Evolutionary conservation across 2,329 filamentous ascomycete species (phyloP).

Genomic region (Xylaria sp.): DNA sequence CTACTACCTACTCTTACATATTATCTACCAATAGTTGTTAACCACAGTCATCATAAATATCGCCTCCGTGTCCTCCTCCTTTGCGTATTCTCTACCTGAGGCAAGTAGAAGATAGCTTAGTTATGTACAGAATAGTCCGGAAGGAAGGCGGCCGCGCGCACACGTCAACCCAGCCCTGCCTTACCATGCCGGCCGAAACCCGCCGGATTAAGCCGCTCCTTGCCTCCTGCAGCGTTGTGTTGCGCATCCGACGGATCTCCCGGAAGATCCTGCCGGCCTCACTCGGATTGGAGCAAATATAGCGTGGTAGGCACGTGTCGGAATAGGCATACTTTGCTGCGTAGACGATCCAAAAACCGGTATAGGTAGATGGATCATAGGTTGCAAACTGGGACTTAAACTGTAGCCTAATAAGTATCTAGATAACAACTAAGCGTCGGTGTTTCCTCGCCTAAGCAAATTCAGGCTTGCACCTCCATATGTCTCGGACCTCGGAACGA

Average conservation of each 20-base stretch:
- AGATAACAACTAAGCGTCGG: not conserved
- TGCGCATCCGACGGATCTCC: constrained; percentile 22
- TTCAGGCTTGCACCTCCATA: constrained; percentile 14
- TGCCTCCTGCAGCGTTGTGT: constrained; percentile 16
- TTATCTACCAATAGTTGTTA: not conserved
- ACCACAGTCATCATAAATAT: no score
- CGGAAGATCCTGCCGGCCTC: constrained; percentile 27
- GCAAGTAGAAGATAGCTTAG: no score
- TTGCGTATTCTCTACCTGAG: no score
- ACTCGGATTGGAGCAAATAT: constrained; percentile 11
- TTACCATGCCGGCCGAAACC: constrained; percentile 9
- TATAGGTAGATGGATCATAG: not conserved
- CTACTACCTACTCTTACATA: not conserved
- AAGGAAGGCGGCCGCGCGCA: not conserved
- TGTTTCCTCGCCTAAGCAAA: not conserved
- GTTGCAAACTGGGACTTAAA: not conserved
- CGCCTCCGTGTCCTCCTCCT: no score
- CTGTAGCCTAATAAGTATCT: not conserved
- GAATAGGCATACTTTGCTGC: constrained; percentile 14
- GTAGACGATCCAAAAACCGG: constrained; percentile 1
- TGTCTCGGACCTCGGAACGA: not conserved
- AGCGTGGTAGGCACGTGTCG: constrained; percentile 14
- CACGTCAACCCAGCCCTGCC: constrained; percentile 24
- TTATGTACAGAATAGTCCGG: not conserved
- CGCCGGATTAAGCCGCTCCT: constrained; percentile 27